Conservation (phyloP, 108 stramenopile species). For the Parmales sp. region DNA sequence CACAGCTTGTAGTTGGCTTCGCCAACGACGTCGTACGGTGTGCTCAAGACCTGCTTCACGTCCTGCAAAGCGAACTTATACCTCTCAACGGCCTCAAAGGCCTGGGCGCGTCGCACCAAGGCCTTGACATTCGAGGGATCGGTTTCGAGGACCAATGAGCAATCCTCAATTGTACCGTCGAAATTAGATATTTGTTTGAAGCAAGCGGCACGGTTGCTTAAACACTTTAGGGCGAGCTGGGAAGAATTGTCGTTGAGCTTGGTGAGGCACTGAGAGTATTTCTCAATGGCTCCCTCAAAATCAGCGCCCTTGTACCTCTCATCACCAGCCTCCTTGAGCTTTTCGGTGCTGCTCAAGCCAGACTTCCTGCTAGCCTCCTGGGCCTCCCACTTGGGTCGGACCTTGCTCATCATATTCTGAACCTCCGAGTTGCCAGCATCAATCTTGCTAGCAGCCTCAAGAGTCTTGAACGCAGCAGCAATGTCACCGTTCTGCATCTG, state of each 20-base stretch:
- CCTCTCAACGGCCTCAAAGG: slow-evolving; percentile 91
- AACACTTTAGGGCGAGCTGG: slow-evolving; percentile 85
- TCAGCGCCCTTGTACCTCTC: slow-evolving; percentile 70
- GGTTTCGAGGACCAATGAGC: slow-evolving; percentile 86
- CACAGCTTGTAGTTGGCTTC: slow-evolving; percentile 84
- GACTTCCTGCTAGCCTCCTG: slow-evolving; percentile 76
- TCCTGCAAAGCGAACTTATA: slow-evolving; percentile 95
- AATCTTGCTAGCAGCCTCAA: slow-evolving; percentile 76
- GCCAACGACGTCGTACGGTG: slow-evolving; percentile 78
- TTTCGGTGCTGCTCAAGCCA: slow-evolving; percentile 60
- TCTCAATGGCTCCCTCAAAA: slow-evolving; percentile 74
- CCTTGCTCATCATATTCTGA: slow-evolving; percentile 61
- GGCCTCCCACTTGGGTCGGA: slow-evolving; percentile 82
- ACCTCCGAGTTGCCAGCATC: slow-evolving; percentile 90
- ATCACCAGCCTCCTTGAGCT: slow-evolving; percentile 91
- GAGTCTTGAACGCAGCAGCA: slow-evolving; percentile 70
- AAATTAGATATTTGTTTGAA: slow-evolving; percentile 99
- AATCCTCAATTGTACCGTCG: slow-evolving; percentile 90
- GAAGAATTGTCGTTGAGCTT: slow-evolving; percentile 52
- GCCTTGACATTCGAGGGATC: slow-evolving; percentile 96
- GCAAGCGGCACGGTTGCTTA: slow-evolving; percentile 92
- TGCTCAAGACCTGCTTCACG: slow-evolving; percentile 82
- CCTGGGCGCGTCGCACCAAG: slow-evolving; percentile 93
- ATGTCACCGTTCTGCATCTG: slow-evolving; percentile 79
- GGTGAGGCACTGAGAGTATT: slow-evolving; percentile 90